Evolutionary conservation across 2,329 filamentous ascomycete genomes (phyloP), one percentile per base, ranked within the genome.

Genomic region (Pseudogymnoascus sp.): DNA sequence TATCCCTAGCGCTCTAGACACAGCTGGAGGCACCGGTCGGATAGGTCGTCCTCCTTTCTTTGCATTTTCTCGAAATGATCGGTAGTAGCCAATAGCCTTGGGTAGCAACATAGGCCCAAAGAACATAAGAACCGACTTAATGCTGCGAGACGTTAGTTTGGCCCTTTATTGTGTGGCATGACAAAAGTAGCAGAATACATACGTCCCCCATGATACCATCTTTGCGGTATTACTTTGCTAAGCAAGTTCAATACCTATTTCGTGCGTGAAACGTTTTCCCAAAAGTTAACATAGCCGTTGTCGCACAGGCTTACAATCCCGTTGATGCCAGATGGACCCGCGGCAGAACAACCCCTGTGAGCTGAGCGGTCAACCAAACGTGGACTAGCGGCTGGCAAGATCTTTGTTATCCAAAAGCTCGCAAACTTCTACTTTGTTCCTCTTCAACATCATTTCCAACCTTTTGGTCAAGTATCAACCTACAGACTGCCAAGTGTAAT

Each of bases 81-180:
- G 83, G 75, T 89, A 88, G 76, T 82, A 84, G 62, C 76, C 73
- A 61, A 90, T 75, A 61, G 79, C 77, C 67, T 83, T 84, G 58
- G 88, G 86, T 37, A 92, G 72, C 64, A 92, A 75, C 64, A 89
- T 77, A 30, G 89, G 89, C 2, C 85, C 89, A 70, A 92, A 76
- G 69, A 81, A 73, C 62, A 81, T 71, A 63, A 79, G 65, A 38
- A 77, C 64, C 48, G 74, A 73, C 66, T 77, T 75, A 59, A 77
- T 68, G 45, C 75, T 78, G 75, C 6, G 9, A 65, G 48, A 59
- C 39, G 15, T 57, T 35, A 52, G 45, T 26, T 30, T 5, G 5
- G n/a, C 26, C 12, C 3, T 52, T 37, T n/a, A 52, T 55, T 38
- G 13, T 5, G 19, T 8, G 4, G 13, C 0, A 30, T 52, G n/a